A percentile compares a stretch with the other conserved stretches of the same genome.
These are phyloP conservation scores for Corchorus olitorius DNA, from an alignment of 345 rosid species.

Conservation along the genomic window DNA sequence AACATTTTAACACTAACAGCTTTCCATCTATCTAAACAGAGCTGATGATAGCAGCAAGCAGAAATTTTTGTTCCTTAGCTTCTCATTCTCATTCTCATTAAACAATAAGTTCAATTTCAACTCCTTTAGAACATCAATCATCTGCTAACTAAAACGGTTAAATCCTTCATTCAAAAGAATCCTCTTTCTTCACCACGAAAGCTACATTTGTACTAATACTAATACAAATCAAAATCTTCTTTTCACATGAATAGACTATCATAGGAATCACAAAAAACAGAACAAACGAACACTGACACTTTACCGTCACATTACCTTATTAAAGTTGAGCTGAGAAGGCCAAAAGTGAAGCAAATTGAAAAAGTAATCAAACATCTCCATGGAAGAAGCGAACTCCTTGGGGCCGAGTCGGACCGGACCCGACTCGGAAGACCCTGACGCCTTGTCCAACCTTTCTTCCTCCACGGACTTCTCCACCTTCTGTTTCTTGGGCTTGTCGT, in stretches of 20 bases:
- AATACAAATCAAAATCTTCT: background rate
- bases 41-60: background rate
- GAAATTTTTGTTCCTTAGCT: background rate
- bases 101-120: background rate
- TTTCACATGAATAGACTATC: background rate
- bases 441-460: constrained; percentile 36
- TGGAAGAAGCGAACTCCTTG: constrained; percentile 71
- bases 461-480: constrained; percentile 41
- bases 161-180: constrained; percentile 1
- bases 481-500: constrained; percentile 55
- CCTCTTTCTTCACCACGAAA: background rate
- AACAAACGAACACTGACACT: background rate
- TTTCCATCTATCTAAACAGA: background rate
- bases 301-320: constrained; percentile 46
- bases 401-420: constrained; percentile 66
- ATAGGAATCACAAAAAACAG: background rate
- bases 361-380: constrained; percentile 80
- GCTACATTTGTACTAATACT: background rate
- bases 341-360: constrained; percentile 60
- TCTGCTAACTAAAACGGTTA: background rate
- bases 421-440: constrained; percentile 19
- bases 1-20: background rate
- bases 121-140: background rate
- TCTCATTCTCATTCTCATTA: background rate
- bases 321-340: constrained; percentile 64